Percentiles rank a stretch among this genome's conserved stretches.
Conservation (phyloP, 345 rosid genomes). For the Salix suchowensis region DNA sequence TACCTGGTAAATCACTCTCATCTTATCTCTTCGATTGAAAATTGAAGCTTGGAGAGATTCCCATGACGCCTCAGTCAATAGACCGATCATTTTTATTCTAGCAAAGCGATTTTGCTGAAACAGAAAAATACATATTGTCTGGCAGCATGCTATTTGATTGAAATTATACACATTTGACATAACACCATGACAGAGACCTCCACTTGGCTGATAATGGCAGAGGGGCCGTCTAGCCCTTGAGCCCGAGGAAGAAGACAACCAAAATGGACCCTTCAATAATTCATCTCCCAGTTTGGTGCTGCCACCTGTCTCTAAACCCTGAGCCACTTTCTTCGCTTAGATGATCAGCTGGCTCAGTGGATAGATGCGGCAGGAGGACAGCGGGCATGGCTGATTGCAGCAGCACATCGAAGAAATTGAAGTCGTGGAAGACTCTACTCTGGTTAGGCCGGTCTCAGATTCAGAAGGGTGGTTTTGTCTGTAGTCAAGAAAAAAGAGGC, state of each 20-base stretch:
- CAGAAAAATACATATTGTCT: neutral
- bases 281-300: neutral
- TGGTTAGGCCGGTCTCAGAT: neutral
- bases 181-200: slow-evolving; percentile 8
- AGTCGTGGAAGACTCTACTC: neutral
- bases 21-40: neutral
- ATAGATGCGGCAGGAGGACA: neutral
- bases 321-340: neutral
- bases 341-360: neutral
- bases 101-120: neutral
- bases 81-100: neutral
- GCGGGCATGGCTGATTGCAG: neutral
- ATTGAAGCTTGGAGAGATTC: neutral
- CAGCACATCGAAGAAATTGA: neutral
- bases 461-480: neutral
- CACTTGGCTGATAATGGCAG: neutral
- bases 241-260: neutral
- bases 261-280: neutral
- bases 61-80: neutral
- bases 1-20: neutral
- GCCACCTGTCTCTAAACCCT: slow-evolving; percentile 9
- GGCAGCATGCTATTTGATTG: neutral
- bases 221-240: slow-evolving; percentile 7
- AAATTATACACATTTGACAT: neutral
- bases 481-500: neutral